These are phyloP conservation scores for Acacia crassicarpa DNA, from an alignment of 306 rosid species.

Conservation along the genomic window DNA sequence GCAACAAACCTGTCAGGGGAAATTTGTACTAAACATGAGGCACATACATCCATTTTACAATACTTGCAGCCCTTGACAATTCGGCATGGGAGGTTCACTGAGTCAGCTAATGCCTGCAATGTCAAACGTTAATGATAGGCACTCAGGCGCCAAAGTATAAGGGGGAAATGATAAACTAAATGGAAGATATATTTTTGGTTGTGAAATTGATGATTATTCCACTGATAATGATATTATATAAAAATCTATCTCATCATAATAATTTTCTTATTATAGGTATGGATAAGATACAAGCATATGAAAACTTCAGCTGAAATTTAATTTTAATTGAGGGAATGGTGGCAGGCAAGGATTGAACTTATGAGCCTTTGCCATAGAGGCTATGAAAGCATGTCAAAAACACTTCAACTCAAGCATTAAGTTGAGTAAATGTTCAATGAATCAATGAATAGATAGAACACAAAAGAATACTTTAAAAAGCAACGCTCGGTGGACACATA, in stretches of 20 bases:
- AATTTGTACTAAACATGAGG: conserved; percentile 88
- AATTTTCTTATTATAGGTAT: background rate
- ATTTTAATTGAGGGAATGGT: background rate
- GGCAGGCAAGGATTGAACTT: background rate
- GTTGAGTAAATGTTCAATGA: background rate
- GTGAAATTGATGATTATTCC: conserved; percentile 1
- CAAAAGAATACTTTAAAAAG: conserved; percentile 67
- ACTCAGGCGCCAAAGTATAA: conserved; percentile 14
- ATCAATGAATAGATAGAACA: background rate
- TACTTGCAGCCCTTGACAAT: conserved; percentile 93
- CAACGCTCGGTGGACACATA: conserved; percentile 93
- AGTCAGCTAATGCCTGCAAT: conserved; percentile 86
- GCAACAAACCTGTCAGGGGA: conserved; percentile 63
- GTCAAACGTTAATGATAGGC: conserved; percentile 16
- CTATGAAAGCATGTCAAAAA: background rate
- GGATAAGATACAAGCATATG: background rate
- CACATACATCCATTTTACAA: conserved; percentile 68
- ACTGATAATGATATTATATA: background rate
- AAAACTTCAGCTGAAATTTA: background rate
- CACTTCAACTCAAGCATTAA: background rate
- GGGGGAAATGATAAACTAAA: background rate
- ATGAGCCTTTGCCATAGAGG: background rate
- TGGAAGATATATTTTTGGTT: conserved; percentile 22
- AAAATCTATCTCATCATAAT: conserved; percentile 24
- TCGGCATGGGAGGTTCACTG: conserved; percentile 85